phyloP scores from a whole-genome alignment of 2,329 filamentous ascomycete genomes.

The Mariannaea elegans region DNA sequence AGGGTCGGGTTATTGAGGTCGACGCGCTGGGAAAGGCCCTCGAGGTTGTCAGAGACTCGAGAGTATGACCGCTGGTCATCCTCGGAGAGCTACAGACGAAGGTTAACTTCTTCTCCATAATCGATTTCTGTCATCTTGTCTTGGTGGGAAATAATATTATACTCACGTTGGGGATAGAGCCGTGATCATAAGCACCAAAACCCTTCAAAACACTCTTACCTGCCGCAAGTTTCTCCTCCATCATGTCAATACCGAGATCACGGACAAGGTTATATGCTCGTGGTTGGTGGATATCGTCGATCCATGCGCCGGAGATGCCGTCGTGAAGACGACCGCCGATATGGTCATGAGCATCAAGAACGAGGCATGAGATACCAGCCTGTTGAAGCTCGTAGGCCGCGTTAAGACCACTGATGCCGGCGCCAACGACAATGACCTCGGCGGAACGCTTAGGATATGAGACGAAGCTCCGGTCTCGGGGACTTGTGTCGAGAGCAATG shows the following conservation, averaged over 20 bases:
- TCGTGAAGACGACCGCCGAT: conserved; percentile 25
- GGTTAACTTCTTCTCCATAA: too few relatives aligned
- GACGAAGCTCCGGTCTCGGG: conserved; percentile 12
- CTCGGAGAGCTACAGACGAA: conserved; percentile 15
- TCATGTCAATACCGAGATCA: conserved; percentile 20
- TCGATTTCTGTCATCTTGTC: too few relatives aligned
- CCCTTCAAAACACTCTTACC: conserved; percentile 19
- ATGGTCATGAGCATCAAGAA: conserved; percentile 30
- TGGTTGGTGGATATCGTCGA: conserved; percentile 30
- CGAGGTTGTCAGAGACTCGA: conserved; percentile 29
- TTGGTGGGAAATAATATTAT: neutral
- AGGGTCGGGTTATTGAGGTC: conserved; percentile 28
- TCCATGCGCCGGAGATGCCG: conserved; percentile 32
- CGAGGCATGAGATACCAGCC: conserved; percentile 34
- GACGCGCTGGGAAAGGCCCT: conserved; percentile 29
- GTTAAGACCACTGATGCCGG: conserved; percentile 37
- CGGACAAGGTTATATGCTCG: conserved; percentile 18
- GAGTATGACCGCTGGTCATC: conserved; percentile 26
- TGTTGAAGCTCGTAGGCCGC: conserved; percentile 34
- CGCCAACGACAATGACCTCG: conserved; percentile 39
- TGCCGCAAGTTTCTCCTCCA: conserved; percentile 13
- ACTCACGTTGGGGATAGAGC: conserved; percentile 16
- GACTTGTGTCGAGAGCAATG: neutral
- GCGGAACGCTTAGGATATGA: conserved; percentile 19
- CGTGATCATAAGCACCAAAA: conserved; percentile 14